phyloP scores from a whole-genome alignment of 768 basidiomycete genomes.

The Rhizopogon roseolus region DNA sequence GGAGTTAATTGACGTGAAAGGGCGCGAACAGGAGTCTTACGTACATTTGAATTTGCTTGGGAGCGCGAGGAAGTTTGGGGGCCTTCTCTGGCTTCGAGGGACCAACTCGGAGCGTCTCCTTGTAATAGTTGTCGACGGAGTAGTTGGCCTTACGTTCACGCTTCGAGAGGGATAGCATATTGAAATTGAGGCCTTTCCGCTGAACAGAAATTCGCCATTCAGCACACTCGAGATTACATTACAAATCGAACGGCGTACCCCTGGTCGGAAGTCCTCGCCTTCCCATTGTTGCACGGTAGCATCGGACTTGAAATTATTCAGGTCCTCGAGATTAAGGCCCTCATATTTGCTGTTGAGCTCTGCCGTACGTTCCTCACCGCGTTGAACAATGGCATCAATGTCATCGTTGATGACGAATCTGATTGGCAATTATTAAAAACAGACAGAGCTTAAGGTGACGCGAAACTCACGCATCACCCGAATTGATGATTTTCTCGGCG shows the following conservation, averaged over 20 bases:
- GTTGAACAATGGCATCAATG: conserved; percentile 89
- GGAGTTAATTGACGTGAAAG: background rate
- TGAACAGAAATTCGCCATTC: conserved; percentile 19
- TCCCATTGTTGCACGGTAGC: conserved; percentile 92
- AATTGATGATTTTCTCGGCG: conserved; percentile 93
- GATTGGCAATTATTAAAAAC: background rate
- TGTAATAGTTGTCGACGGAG: conserved; percentile 93
- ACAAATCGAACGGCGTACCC: conserved; percentile 37
- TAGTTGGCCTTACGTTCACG: conserved; percentile 93
- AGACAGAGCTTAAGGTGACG: background rate
- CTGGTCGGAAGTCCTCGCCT: conserved; percentile 84
- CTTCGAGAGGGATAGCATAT: conserved; percentile 84
- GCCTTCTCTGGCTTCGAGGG: conserved; percentile 78
- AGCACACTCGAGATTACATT: background rate
- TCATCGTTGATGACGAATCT: conserved; percentile 81
- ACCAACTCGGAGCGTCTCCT: conserved; percentile 80
- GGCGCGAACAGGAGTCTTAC: conserved; percentile 19
- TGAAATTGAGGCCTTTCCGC: conserved; percentile 68
- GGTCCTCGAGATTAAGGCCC: conserved; percentile 86
- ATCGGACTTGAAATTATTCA: conserved; percentile 96
- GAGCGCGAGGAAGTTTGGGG: conserved; percentile 78
- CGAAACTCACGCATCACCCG: conserved; percentile 57
- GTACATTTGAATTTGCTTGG: conserved; percentile 82
- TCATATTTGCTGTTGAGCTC: conserved; percentile 92
- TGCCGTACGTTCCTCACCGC: conserved; percentile 86